phyloP scores from a whole-genome alignment of 73 alveolate species.

The Halteria grandinella region DNA sequence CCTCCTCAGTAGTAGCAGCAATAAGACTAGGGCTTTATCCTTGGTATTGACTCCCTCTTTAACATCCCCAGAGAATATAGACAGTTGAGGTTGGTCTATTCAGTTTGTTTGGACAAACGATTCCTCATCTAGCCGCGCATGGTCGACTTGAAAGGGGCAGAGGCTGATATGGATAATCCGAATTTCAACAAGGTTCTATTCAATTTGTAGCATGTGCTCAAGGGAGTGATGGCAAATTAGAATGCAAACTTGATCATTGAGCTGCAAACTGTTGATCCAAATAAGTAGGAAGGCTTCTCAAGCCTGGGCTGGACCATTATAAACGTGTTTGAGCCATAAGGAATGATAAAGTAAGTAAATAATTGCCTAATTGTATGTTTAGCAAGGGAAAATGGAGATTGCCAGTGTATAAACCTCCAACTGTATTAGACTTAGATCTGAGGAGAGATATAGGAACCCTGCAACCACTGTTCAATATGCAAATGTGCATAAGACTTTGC shows the following conservation, averaged over 20 bases:
- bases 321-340: constrained; percentile 76
- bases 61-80: constrained; percentile 76
- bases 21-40: constrained; percentile 55
- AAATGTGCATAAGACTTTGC: constrained; percentile 73
- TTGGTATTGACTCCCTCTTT: constrained; percentile 70
- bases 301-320: constrained; percentile 86
- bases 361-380: constrained; percentile 3
- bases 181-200: constrained; percentile 68
- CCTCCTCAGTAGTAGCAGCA: no score
- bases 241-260: constrained; percentile 79
- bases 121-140: constrained; percentile 70
- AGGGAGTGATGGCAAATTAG: constrained; percentile 79
- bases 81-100: constrained; percentile 51
- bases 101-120: constrained; percentile 35
- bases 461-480: constrained; percentile 67
- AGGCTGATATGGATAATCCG: constrained; percentile 74
- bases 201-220: constrained; percentile 63
- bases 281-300: constrained; percentile 55
- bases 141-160: constrained; percentile 67
- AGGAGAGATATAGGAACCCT: constrained; percentile 76
- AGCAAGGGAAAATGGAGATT: constrained; percentile 79
- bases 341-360: constrained; percentile 52
- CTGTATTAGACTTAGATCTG: constrained; percentile 67
- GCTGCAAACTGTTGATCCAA: constrained; percentile 73
- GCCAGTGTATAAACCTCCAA: constrained; percentile 84